Percentiles rank a stretch among this genome's conserved stretches.
These are phyloP conservation scores for Globisporangium carolinianum DNA, from an alignment of 352 stramenopile species.

Conservation along the genomic window DNA sequence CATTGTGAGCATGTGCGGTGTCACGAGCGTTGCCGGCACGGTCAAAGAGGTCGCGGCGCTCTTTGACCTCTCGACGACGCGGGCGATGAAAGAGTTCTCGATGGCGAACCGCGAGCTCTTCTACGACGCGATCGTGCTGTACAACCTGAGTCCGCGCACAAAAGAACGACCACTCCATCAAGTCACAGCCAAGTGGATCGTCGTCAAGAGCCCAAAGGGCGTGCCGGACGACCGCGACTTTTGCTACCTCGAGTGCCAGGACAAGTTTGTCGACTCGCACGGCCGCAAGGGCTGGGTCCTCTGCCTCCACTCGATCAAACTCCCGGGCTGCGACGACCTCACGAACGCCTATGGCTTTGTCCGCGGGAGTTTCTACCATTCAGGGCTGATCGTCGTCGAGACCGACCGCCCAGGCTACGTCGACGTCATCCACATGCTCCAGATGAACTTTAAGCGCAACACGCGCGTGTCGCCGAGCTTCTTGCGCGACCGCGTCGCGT, in stretches of 20 bases:
- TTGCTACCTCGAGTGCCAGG: slow-evolving; percentile 77
- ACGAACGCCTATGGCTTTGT: slow-evolving; percentile 71
- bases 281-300: slow-evolving; percentile 80
- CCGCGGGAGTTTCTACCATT: slow-evolving; percentile 77
- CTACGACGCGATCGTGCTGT: slow-evolving; percentile 65
- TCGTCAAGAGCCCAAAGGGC: slow-evolving; percentile 42
- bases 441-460: slow-evolving; percentile 78
- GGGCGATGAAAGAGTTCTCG: slow-evolving; percentile 68
- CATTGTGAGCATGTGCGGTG: slow-evolving; percentile 60
- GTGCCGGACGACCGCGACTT: slow-evolving; percentile 59
- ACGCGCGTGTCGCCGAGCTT: slow-evolving; percentile 37
- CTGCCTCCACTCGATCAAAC: slow-evolving; percentile 78
- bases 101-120: slow-evolving; percentile 48
- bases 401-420: slow-evolving; percentile 61
- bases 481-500: slow-evolving; percentile 34
- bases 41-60: slow-evolving; percentile 70
- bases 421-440: slow-evolving; percentile 78
- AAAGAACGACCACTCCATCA: slow-evolving; percentile 78
- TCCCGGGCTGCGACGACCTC: slow-evolving; percentile 70
- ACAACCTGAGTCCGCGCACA: slow-evolving; percentile 54
- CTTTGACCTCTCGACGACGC: slow-evolving; percentile 57
- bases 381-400: slow-evolving; percentile 78
- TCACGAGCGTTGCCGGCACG: slow-evolving; percentile 62
- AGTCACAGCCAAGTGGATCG: slow-evolving; percentile 81
- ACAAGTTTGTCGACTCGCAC: slow-evolving; percentile 80